These are phyloP conservation scores for Teratosphaeriaceae sp. DNA, from an alignment of 2,329 filamentous ascomycete species.

Conservation along the genomic window DNA sequence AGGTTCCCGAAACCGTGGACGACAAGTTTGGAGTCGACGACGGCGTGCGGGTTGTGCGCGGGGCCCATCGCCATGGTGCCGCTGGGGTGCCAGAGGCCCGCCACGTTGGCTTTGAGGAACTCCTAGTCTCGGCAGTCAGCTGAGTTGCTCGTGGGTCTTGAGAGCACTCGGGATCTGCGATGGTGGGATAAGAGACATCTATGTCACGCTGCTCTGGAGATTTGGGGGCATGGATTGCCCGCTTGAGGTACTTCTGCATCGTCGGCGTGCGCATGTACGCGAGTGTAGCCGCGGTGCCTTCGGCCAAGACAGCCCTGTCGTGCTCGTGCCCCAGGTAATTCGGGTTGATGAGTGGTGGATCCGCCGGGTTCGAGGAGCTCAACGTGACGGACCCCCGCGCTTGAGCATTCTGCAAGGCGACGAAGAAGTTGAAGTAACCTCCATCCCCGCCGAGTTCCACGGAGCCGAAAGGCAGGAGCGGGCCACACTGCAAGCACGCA, in stretches of 20 bases:
- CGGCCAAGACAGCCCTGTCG: neutral
- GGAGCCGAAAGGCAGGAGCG: neutral
- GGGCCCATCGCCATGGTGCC: neutral
- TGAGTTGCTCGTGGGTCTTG: no score
- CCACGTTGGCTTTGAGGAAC: neutral
- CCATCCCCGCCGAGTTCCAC: neutral
- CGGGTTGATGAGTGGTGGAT: neutral
- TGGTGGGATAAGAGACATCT: neutral
- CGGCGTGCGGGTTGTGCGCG: neutral
- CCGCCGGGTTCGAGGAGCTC: neutral
- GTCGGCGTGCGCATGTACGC: neutral
- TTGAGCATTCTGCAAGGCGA: neutral
- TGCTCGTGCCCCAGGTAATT: neutral
- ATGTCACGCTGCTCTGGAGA: no score
- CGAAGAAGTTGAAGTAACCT: neutral
- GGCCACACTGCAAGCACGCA: neutral
- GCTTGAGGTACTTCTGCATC: neutral
- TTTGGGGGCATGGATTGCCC: neutral
- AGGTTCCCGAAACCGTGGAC: conserved; percentile 33
- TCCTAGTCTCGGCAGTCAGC: neutral
- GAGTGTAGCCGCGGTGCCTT: neutral
- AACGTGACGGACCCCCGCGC: neutral
- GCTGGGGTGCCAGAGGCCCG: neutral
- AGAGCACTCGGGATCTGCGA: neutral
- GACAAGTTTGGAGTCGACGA: conserved; percentile 39